Evolutionary conservation across 768 basidiomycete genomes (phyloP).

Genomic region (Chalciporus pseudorubinellus): DNA sequence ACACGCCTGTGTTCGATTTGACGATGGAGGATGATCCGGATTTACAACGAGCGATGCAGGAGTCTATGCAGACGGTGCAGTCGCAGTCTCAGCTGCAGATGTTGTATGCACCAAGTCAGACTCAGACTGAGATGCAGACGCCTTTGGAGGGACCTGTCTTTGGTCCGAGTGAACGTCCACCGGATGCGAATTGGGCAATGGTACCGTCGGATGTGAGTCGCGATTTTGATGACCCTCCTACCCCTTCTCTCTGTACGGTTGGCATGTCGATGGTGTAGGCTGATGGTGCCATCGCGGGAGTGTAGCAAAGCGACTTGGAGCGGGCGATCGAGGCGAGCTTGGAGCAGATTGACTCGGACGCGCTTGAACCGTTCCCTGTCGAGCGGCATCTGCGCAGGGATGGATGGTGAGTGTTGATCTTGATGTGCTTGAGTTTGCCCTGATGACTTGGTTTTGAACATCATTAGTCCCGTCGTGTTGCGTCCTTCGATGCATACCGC

Average conservation of each 20-base stretch:
- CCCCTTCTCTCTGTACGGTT: neutral
- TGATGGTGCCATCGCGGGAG: slow-evolving; percentile 40
- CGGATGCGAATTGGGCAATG: slow-evolving; percentile 67
- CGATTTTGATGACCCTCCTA: neutral
- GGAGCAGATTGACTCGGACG: slow-evolving; percentile 44
- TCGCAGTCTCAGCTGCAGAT: slow-evolving; percentile 24
- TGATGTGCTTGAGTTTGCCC: neutral
- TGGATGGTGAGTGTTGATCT: slow-evolving; percentile 47
- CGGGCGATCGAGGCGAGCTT: slow-evolving; percentile 74
- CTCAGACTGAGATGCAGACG: slow-evolving; percentile 12
- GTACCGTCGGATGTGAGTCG: slow-evolving; percentile 61
- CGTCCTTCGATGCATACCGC: slow-evolving; percentile 52
- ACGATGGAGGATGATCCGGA: slow-evolving; percentile 56
- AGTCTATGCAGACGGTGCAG: slow-evolving; percentile 45
- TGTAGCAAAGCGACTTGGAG: slow-evolving; percentile 56
- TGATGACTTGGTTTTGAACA: neutral
- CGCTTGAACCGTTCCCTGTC: slow-evolving; percentile 50
- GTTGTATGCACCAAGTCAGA: slow-evolving; percentile 15
- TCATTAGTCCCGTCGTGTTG: slow-evolving; percentile 63
- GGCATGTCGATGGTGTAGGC: slow-evolving; percentile 21
- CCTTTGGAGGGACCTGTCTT: slow-evolving; percentile 43
- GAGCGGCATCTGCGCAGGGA: slow-evolving; percentile 55
- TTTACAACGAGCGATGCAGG: slow-evolving; percentile 49
- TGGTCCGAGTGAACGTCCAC: slow-evolving; percentile 57
- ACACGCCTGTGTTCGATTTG: slow-evolving; percentile 51